Conservation (phyloP, 768 basidiomycete genomes). For the Trametes cinnabarina region DNA sequence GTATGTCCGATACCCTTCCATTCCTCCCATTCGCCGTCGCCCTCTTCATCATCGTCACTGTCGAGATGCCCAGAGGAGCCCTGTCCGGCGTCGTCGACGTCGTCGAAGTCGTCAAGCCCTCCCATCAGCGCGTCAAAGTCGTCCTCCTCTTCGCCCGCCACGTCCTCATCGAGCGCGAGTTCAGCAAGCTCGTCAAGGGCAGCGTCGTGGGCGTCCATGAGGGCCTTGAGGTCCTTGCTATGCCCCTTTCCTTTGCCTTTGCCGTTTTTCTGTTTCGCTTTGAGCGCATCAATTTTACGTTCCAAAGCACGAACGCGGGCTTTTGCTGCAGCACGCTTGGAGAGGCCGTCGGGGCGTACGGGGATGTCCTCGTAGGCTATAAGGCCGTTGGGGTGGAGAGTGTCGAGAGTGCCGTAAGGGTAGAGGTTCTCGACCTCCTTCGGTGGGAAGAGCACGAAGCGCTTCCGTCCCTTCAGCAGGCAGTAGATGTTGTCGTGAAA, state of each 20-base stretch:
- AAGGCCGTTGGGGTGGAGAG: slow-evolving; percentile 29
- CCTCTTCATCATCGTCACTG: slow-evolving; percentile 10
- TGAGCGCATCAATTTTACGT: slow-evolving; percentile 21
- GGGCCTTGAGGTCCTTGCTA: slow-evolving; percentile 20
- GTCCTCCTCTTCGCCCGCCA: slow-evolving; percentile 25
- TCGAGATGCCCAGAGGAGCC: background rate
- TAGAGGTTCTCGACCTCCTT: slow-evolving; percentile 24
- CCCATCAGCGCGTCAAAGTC: slow-evolving; percentile 30
- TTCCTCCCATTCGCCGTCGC: slow-evolving; percentile 7
- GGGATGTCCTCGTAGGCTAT: slow-evolving; percentile 28
- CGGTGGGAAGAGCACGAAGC: slow-evolving; percentile 33
- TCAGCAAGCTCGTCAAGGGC: slow-evolving; percentile 27
- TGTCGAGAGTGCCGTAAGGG: slow-evolving; percentile 26
- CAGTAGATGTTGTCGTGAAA: slow-evolving; percentile 35
- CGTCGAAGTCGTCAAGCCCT: slow-evolving; percentile 16
- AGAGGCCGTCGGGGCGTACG: slow-evolving; percentile 30
- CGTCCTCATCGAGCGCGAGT: slow-evolving; percentile 21
- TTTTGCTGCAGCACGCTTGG: slow-evolving; percentile 22
- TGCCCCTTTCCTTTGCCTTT: slow-evolving; percentile 22
- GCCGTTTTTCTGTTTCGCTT: slow-evolving; percentile 9
- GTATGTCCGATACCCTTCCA: slow-evolving; percentile 16
- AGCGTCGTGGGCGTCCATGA: slow-evolving; percentile 23
- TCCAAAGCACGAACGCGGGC: slow-evolving; percentile 27
- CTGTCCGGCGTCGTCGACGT: background rate
- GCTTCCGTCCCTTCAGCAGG: slow-evolving; percentile 30